Base-by-base conservation (phyloP, 257 asterid genomes). In the Ligustrum vulgare region DNA sequence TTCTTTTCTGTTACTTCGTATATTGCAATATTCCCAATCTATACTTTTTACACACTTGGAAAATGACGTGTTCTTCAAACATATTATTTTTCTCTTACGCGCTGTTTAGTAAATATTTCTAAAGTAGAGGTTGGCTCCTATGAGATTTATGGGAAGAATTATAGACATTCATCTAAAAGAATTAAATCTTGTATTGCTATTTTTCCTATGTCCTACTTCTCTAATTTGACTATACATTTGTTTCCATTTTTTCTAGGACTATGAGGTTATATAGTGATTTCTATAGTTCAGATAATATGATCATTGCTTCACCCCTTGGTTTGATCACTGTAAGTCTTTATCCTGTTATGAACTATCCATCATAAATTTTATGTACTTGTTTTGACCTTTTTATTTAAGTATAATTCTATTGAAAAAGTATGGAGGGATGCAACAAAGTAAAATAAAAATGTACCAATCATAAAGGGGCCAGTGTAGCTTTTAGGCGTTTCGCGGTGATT, bases 231-330 rank as follows among this genome's bases (percentile, higher is more conserved):
- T 65, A 41, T 72, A 74, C n/a, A 16, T 69, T 49, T 66, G 28
- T 33, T 49, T 71, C 56, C 73, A 72, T 23, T 35, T 74, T 74
- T 43, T 82, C 74, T 41, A 91, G 98, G 96, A 88, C 88, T 75
- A 80, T 91, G 76, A 91, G 85, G 80, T 77, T 91, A 77, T 94
- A 87, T 75, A 89, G 88, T 54, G 98, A 92, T 78, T 92, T 92
- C 84, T 92, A 92, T 82, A 82, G 96, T 1, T 94, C 98, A 18
- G 98, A 94, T 82, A 77, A 94, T 82, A 77, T 92, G 73, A 87
- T 94, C 79, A 81, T 94, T 84, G 98, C 98, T 76, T 92, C 98
- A 77, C 98, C 98, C 64, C 90, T 94, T 68, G 98, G 93, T 75
- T 80, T 94, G 87, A 82, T 92, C 81, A 89, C 93, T 66, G 98